phyloP scores from a whole-genome alignment of 495 filamentous ascomycete species.

The Polyplosphaeria fusca region DNA sequence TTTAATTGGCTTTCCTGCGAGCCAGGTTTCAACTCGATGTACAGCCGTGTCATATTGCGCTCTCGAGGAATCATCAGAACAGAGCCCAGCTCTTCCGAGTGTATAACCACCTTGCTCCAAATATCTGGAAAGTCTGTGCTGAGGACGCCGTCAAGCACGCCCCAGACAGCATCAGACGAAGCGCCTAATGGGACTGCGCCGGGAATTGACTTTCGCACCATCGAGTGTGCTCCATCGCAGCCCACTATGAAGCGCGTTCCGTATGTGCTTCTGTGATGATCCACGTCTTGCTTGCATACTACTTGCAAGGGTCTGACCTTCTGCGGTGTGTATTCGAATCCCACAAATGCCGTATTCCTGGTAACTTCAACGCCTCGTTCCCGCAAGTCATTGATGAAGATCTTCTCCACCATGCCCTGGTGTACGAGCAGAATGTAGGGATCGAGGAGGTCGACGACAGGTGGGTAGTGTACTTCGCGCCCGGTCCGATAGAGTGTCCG shows the following conservation, averaged over 20 bases:
- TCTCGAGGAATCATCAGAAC: slow-evolving; percentile 77
- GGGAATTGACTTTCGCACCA: slow-evolving; percentile 57
- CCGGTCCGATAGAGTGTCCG: slow-evolving; percentile 58
- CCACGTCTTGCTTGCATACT: slow-evolving; percentile 12
- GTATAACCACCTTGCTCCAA: slow-evolving; percentile 66
- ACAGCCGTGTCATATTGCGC: slow-evolving; percentile 68
- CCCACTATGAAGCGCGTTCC: slow-evolving; percentile 32
- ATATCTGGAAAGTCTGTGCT: slow-evolving; percentile 76
- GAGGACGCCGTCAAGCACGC: slow-evolving; percentile 72
- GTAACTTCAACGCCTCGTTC: slow-evolving; percentile 55
- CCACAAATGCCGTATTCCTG: slow-evolving; percentile 50
- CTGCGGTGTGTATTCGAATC: slow-evolving; percentile 20
- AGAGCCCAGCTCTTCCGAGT: slow-evolving; percentile 63
- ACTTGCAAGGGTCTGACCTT: slow-evolving; percentile 17
- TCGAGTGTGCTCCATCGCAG: slow-evolving; percentile 41
- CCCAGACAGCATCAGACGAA: slow-evolving; percentile 67
- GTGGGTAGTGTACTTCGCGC: slow-evolving; percentile 68
- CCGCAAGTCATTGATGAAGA: slow-evolving; percentile 62
- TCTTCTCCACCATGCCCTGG: slow-evolving; percentile 69
- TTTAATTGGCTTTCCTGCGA: slow-evolving; percentile 60
- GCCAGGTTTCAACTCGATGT: slow-evolving; percentile 70
- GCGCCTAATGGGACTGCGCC: slow-evolving; percentile 62
- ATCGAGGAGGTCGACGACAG: slow-evolving; percentile 66
- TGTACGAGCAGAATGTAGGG: slow-evolving; percentile 71
- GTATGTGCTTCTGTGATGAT: slow-evolving; percentile 9